phyloP scores from a whole-genome alignment of 768 basidiomycete genomes.

The Tephrocybe sp. region DNA sequence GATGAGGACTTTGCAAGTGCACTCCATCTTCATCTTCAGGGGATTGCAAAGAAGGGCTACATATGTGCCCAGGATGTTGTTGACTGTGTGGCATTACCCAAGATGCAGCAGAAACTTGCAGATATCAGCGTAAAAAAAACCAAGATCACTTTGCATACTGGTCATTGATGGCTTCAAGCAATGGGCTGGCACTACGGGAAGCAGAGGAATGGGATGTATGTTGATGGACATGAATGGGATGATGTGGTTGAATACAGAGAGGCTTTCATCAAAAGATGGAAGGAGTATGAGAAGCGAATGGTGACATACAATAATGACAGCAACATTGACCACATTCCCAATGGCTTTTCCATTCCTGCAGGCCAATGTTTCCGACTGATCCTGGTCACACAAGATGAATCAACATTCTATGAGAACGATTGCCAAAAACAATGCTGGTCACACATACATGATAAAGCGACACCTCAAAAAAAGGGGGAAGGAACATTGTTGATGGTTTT shows the following conservation, averaged over 20 bases:
- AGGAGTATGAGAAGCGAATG: slow-evolving; percentile 24
- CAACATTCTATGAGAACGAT: slow-evolving; percentile 32
- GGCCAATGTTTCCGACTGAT: slow-evolving; percentile 18
- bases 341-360: no score
- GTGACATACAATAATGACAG: slow-evolving; percentile 25
- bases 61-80: slow-evolving; percentile 34
- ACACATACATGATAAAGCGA: slow-evolving; percentile 11
- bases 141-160: slow-evolving; percentile 25
- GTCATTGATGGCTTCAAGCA: slow-evolving; percentile 30
- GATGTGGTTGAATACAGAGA: slow-evolving; percentile 37
- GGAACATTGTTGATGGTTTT: slow-evolving; percentile 34
- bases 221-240: no score
- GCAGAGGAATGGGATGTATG: slow-evolving; percentile 33
- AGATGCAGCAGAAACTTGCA: slow-evolving; percentile 22
- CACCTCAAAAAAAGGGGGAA: slow-evolving; percentile 22
- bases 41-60: slow-evolving; percentile 23
- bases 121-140: not conserved
- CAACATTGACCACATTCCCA: no score
- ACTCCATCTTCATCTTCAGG: slow-evolving; percentile 28
- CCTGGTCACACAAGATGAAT: slow-evolving; percentile 24
- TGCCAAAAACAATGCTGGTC: slow-evolving; percentile 21
- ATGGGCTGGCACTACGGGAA: slow-evolving; percentile 29
- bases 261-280: slow-evolving; percentile 23
- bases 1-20: slow-evolving; percentile 30
- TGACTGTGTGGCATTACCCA: slow-evolving; percentile 24